Percentiles rank a stretch among this genome's conserved stretches.
phyloP scores from a whole-genome alignment of 2,329 filamentous ascomycete species.

The Epichloe uncinata region DNA sequence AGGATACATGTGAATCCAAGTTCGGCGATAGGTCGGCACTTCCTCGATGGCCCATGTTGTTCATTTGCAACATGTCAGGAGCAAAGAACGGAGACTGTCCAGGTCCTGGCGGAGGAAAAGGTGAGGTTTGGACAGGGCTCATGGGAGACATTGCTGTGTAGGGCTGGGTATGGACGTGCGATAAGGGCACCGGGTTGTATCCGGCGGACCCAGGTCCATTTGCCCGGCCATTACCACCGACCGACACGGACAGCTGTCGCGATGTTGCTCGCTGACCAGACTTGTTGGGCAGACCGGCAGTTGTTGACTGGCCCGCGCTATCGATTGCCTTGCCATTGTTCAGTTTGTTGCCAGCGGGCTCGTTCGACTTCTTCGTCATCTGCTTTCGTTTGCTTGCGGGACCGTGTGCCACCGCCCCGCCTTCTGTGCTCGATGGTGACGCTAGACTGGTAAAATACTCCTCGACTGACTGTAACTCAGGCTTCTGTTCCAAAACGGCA shows the following conservation, averaged over 20 bases:
- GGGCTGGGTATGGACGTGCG: conserved; percentile 26
- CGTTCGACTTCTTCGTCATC: conserved; percentile 22
- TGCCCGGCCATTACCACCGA: conserved; percentile 25
- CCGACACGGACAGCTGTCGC: conserved; percentile 15
- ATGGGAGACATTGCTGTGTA: conserved; percentile 39
- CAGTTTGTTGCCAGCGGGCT: conserved; percentile 1
- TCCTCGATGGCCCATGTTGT: conserved; percentile 31
- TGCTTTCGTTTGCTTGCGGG: conserved; percentile 22
- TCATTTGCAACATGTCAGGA: conserved; percentile 39
- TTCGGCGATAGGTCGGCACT: conserved; percentile 44
- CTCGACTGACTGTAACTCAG: conserved; percentile 84
- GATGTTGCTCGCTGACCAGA: conserved; percentile 10
- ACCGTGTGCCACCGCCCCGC: conserved; percentile 13
- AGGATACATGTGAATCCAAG: conserved; percentile 63
- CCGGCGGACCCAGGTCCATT: conserved; percentile 19
- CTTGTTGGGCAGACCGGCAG: conserved; percentile 5
- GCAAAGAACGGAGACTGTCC: conserved; percentile 31
- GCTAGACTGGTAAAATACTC: conserved; percentile 82
- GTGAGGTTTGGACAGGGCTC: conserved; percentile 32
- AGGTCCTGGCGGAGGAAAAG: conserved; percentile 22
- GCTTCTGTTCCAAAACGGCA: conserved; percentile 75
- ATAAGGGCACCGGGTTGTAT: conserved; percentile 29
- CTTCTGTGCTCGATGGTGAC: conserved; percentile 42
- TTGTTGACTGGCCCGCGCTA: conserved; percentile 4
- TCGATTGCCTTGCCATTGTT: conserved; percentile 2